A percentile compares a stretch with the other conserved stretches of the same genome.
These are phyloP conservation scores for Gentiana macrophylla DNA, from an alignment of 257 asterid genomes.

Conservation along the genomic window DNA sequence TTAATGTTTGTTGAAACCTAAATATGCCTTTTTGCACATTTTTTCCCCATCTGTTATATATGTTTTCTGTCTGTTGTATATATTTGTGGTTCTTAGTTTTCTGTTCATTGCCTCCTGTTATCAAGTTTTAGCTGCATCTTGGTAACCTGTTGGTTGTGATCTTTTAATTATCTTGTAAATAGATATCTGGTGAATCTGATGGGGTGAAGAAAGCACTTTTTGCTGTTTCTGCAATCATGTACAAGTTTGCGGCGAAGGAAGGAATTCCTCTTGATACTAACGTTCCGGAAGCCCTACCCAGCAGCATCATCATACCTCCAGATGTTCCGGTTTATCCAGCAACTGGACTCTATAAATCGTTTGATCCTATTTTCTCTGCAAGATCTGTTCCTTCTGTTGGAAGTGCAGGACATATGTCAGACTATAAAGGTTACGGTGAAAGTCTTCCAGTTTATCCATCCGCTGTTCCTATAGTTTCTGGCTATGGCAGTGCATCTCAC, in stretches of 20 bases:
- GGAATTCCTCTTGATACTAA: constrained; percentile 71
- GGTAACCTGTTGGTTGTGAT: neutral
- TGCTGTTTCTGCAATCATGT: constrained; percentile 92
- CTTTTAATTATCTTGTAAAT: constrained; percentile 10
- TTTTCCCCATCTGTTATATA: neutral
- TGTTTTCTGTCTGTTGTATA: neutral
- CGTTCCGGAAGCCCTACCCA: constrained; percentile 54
- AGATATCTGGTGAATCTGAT: constrained; percentile 84
- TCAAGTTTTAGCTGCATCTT: neutral
- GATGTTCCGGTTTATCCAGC: constrained; percentile 74
- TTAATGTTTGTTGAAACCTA: constrained; percentile 2
- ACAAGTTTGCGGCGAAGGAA: constrained; percentile 79
- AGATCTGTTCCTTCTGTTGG: constrained; percentile 58
- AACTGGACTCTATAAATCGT: constrained; percentile 62
- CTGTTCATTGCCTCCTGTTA: neutral
- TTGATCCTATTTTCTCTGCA: constrained; percentile 38
- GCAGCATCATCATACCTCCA: constrained; percentile 75
- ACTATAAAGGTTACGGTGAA: constrained; percentile 55
- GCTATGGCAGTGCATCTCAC: constrained; percentile 45
- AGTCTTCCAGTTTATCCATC: constrained; percentile 78
- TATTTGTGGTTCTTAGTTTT: neutral
- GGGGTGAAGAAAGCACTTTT: constrained; percentile 76
- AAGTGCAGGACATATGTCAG: constrained; percentile 51
- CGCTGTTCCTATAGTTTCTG: constrained; percentile 68
- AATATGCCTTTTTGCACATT: neutral